Percentiles rank a stretch among this genome's conserved stretches.
Conservation (phyloP, 1,284 basidiomycete species). For the Pascua guehoae region DNA sequence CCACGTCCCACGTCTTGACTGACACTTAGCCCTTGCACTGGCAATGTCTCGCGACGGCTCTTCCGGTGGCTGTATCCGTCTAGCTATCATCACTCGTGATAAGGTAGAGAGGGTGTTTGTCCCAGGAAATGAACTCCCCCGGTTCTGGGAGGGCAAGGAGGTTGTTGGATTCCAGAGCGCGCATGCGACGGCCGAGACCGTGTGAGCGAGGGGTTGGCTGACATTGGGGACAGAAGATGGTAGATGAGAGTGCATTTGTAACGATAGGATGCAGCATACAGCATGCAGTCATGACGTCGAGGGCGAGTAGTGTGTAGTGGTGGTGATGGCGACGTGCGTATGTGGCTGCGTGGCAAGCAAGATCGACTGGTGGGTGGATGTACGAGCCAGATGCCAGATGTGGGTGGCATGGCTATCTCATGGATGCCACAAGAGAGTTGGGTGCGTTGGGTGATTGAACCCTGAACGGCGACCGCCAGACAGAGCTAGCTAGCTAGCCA, state of each 20-base stretch:
- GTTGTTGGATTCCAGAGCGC: slow-evolving; percentile 21
- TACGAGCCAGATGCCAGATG: no score
- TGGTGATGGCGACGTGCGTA: no score
- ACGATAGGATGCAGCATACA: slow-evolving; percentile 14
- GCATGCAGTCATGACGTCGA: background rate
- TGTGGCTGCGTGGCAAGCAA: no score
- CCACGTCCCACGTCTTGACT: slow-evolving; percentile 1
- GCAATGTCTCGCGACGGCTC: slow-evolving; percentile 98
- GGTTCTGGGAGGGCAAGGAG: slow-evolving; percentile 49
- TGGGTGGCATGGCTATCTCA: no score
- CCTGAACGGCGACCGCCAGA: no score
- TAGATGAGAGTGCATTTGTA: slow-evolving; percentile 10
- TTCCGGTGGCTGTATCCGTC: slow-evolving; percentile 93
- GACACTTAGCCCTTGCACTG: slow-evolving; percentile 70
- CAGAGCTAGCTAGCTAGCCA: no score
- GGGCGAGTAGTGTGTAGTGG: no score
- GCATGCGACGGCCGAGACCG: no score
- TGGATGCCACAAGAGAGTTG: no score
- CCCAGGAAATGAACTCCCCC: slow-evolving; percentile 85
- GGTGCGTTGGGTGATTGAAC: no score
- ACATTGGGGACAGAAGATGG: background rate
- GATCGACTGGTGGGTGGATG: no score
- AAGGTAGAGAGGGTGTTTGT: slow-evolving; percentile 68
- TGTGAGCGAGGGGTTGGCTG: background rate
- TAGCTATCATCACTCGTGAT: slow-evolving; percentile 92